Evolutionary conservation across 345 rosid species (phyloP), one percentile per base, ranked within the genome.

Genomic region (Populus pruinosa): DNA sequence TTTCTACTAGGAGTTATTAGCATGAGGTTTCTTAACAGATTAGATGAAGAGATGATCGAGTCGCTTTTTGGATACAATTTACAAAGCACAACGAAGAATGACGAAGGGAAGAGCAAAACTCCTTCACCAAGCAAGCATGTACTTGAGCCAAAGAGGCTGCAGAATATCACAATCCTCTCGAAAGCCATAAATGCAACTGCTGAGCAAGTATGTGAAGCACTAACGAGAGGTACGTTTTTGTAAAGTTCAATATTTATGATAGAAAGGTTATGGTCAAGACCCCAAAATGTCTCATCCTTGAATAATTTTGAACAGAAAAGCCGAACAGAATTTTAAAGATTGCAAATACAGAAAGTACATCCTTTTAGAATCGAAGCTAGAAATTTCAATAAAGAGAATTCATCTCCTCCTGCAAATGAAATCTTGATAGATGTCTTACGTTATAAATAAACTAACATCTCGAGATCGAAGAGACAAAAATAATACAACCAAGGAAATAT

Each of bases 41-140:
- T 96, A 44, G 98, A 96, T 35, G 99, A 96, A 86, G 97, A 96
- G 87, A 96, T 96, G 99, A 96, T 96, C 0, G 98, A 92, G 76
- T 96, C 99, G 2, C 93, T 96, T 8, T 96, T 96, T 65, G 94
- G 99, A 65, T 96, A 93, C 84, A 92, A 92, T 35, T 74, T 89
- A 35, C 91, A 89, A 61, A 83, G 49, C 78, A 78, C 93, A 29
- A 43, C 77, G 75, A 92, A 88, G 82, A 89, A 83, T 12, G 98
- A 93, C 8, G 97, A 92, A 77, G 78, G 84, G 38, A 93, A 89
- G 75, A 92, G 94, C 87, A 90, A 92, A 81, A 92, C 88, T 43
- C 97, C 98, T 47, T 96, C 98, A 27, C 99, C 99, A 55, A 87
- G 90, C 79, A 90, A 96, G 87, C 97, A 96, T 62, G 88, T 93